Evolutionary conservation across 148 eudicot species (phyloP).

Genomic region (Amaranthus hypochondriacus): DNA sequence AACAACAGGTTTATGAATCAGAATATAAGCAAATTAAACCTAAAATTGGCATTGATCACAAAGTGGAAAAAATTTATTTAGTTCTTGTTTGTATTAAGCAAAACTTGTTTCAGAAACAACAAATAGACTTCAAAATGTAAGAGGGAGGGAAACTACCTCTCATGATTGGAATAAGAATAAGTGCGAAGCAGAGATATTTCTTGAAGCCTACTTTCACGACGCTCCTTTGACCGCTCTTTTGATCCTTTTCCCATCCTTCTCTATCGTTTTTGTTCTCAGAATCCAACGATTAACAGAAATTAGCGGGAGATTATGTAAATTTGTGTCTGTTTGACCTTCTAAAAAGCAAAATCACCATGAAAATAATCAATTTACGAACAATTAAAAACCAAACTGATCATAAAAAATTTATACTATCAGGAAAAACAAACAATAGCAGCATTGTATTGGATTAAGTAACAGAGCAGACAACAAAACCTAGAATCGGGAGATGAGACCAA

Average conservation of each 20-base stretch:
- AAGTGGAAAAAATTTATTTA: too few species aligned
- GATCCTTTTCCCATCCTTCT: conserved; percentile 37
- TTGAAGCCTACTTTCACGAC: conserved; percentile 72
- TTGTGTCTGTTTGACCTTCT: too few species aligned
- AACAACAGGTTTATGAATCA: too few species aligned
- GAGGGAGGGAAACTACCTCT: conserved; percentile 38
- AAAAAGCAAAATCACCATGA: neutral
- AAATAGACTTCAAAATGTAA: neutral
- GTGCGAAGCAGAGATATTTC: conserved; percentile 87
- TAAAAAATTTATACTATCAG: neutral
- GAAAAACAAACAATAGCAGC: neutral
- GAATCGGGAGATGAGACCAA: too few species aligned
- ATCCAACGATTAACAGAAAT: neutral
- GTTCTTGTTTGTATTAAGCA: too few species aligned
- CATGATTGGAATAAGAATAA: conserved; percentile 79
- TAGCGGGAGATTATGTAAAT: too few species aligned
- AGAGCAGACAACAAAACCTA: too few species aligned
- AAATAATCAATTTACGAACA: neutral
- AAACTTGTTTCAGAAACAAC: too few species aligned
- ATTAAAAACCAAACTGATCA: neutral
- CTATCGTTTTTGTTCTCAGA: neutral
- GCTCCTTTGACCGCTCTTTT: conserved; percentile 51
- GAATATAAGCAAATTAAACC: too few species aligned
- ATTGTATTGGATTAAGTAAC: neutral
- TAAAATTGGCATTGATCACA: too few species aligned